phyloP scores from a whole-genome alignment of 768 basidiomycete genomes.

The Daedaleopsis sinensis region DNA sequence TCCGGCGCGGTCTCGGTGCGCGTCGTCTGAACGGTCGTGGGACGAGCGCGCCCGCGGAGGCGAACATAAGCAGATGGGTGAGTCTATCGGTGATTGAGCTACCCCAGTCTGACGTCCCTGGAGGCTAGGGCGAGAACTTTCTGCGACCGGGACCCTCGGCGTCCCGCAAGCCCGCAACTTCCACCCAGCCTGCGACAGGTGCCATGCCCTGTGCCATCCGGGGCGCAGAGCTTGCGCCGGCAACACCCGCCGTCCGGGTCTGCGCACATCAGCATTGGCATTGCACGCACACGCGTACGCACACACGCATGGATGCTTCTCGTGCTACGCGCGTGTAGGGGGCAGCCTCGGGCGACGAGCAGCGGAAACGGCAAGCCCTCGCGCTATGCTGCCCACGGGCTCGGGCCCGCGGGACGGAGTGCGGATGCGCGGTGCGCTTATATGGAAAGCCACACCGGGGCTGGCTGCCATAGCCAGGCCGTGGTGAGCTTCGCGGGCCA shows the following conservation, averaged over 20 bases:
- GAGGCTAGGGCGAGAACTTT: background rate
- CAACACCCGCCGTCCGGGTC: too few relatives aligned
- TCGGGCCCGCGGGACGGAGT: background rate
- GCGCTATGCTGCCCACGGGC: background rate
- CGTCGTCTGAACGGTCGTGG: background rate
- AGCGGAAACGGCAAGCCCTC: background rate
- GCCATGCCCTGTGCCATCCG: too few relatives aligned
- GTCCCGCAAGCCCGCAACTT: background rate
- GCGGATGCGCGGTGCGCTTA: background rate
- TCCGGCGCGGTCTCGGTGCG: background rate
- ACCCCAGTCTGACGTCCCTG: background rate
- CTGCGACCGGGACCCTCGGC: background rate
- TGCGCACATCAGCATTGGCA: too few relatives aligned
- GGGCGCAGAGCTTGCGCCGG: too few relatives aligned
- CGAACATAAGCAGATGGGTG: background rate
- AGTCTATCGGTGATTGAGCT: background rate
- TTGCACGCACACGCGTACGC: too few relatives aligned
- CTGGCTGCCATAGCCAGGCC: too few relatives aligned
- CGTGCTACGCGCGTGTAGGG: too few relatives aligned
- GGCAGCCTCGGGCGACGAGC: background rate
- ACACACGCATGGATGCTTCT: too few relatives aligned
- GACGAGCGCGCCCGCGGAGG: too few relatives aligned
- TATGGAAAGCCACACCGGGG: background rate
- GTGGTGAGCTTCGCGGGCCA: too few relatives aligned
- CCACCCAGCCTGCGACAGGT: too few relatives aligned